Evolutionary conservation across 257 asterid species (phyloP).

Genomic region (Phtheirospermum japonicum): DNA sequence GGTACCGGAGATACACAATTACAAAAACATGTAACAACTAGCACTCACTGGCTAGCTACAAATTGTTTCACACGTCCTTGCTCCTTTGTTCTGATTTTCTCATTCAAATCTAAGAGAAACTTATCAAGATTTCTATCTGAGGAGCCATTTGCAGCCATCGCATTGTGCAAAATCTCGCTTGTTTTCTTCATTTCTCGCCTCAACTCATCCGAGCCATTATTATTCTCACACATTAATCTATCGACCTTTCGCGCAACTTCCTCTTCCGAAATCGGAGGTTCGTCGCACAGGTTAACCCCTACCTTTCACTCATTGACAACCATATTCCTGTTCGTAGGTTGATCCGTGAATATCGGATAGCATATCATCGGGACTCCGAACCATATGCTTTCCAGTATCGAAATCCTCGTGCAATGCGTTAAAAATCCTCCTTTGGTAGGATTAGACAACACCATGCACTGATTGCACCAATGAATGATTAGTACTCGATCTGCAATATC

Average conservation of each 20-base stretch:
- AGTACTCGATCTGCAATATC: background rate
- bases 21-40: too few relatives aligned
- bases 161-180: background rate
- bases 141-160: background rate
- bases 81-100: too few relatives aligned
- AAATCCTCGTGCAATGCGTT: slow-evolving; percentile 18
- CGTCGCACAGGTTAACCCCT: slow-evolving; percentile 16
- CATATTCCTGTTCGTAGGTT: slow-evolving; percentile 23
- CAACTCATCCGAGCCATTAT: background rate
- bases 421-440: background rate
- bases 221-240: background rate
- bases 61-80: too few relatives aligned
- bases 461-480: slow-evolving; percentile 21
- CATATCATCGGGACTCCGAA: slow-evolving; percentile 25
- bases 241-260: background rate
- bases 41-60: too few relatives aligned
- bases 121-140: background rate
- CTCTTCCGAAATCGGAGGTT: background rate
- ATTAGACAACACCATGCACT: background rate
- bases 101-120: slow-evolving; percentile 4
- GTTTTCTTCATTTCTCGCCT: slow-evolving; percentile 11
- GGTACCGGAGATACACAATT: too few relatives aligned
- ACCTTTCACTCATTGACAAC: slow-evolving; percentile 26
- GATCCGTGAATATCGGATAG: slow-evolving; percentile 1
- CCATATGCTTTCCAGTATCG: slow-evolving; percentile 20